Percentiles rank a stretch among this genome's conserved stretches.
Evolutionary conservation across 441 rosid genomes (phyloP).

Genomic region (Syzygium syzygioides): DNA sequence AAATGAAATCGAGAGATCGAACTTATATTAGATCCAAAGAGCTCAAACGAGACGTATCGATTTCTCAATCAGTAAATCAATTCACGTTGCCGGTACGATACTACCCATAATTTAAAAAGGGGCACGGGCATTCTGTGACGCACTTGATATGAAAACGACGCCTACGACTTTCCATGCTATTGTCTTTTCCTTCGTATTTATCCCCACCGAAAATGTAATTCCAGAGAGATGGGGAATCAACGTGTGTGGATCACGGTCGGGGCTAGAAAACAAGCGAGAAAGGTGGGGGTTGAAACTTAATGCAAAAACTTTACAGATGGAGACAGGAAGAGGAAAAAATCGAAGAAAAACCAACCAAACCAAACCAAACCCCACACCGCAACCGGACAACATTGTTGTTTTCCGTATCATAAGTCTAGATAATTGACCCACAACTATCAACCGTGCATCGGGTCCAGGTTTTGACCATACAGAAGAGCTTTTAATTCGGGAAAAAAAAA

Average conservation of each 20-base stretch:
- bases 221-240: neutral
- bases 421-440: neutral
- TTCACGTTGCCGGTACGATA: neutral
- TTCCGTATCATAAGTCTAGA: neutral
- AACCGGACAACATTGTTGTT: neutral
- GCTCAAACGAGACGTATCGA: neutral
- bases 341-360: neutral
- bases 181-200: neutral
- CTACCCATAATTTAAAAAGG: neutral
- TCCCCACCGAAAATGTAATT: neutral
- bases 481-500: neutral
- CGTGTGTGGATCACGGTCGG: neutral
- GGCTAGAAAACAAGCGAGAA: neutral
- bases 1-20: neutral
- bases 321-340: neutral
- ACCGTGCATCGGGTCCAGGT: neutral
- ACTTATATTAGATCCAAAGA: rapidly evolving
- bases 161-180: neutral
- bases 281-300: neutral
- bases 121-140: neutral
- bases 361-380: neutral
- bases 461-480: neutral
- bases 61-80: neutral
- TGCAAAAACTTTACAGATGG: neutral
- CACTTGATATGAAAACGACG: neutral